A percentile compares a stretch with the other conserved stretches of the same genome.
Evolutionary conservation across 2,329 filamentous ascomycete genomes (phyloP).

Genomic region (Penicillium griseofulvum): DNA sequence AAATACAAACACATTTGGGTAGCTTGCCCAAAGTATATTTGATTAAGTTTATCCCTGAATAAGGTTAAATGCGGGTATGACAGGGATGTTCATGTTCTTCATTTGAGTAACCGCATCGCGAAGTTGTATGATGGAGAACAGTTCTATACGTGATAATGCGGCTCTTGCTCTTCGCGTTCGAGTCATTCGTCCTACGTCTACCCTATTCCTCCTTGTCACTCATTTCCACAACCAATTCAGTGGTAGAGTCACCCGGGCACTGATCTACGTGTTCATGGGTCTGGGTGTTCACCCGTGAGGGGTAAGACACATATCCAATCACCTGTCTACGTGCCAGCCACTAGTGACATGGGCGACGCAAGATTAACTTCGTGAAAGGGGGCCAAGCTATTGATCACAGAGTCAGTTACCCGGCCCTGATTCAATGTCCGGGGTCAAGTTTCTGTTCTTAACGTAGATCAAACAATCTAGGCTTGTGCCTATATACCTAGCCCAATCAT

Average conservation of each 20-base stretch:
- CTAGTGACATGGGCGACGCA: slow-evolving; percentile 15
- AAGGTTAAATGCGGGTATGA: neutral
- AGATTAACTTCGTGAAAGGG: slow-evolving; percentile 16
- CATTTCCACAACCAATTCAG: neutral
- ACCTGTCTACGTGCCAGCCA: neutral
- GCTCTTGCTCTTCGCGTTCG: neutral
- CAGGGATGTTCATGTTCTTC: neutral
- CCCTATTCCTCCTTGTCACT: neutral
- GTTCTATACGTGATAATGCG: neutral
- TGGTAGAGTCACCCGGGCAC: neutral
- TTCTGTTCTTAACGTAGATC: neutral
- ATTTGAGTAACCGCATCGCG: neutral
- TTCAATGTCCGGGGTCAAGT: neutral
- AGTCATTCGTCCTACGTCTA: neutral
- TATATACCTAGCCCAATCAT: neutral
- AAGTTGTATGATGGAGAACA: neutral
- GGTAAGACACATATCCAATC: slow-evolving; percentile 12
- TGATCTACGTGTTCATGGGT: slow-evolving; percentile 3
- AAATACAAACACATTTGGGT: neutral
- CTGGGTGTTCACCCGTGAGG: slow-evolving; percentile 1
- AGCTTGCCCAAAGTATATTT: neutral
- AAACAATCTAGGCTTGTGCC: neutral
- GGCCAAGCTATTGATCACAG: neutral
- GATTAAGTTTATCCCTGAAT: neutral
- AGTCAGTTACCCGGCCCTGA: neutral